phyloP scores from a whole-genome alignment of 2,329 filamentous ascomycete species.

The Stachybotrys chlorohalonatus region DNA sequence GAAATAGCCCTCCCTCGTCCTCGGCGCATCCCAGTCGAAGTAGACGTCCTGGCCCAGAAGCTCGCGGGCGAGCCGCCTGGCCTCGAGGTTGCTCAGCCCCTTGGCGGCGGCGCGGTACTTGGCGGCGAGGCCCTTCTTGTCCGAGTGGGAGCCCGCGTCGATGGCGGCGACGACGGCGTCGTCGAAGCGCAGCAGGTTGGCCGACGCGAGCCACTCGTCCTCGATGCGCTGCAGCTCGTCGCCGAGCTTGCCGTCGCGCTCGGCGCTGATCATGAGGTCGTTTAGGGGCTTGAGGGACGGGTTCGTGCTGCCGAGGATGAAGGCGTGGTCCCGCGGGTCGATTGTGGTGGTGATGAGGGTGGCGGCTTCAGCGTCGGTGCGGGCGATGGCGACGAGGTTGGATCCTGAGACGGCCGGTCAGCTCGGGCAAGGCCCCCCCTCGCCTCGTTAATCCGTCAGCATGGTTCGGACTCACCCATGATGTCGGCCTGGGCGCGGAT shows the following conservation, averaged over 20 bases:
- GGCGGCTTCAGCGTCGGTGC: slow-evolving; percentile 94
- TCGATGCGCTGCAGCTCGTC: slow-evolving; percentile 81
- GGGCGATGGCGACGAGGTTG: slow-evolving; percentile 83
- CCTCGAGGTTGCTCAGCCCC: slow-evolving; percentile 80
- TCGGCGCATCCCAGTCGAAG: slow-evolving; percentile 93
- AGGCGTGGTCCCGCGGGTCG: slow-evolving; percentile 88
- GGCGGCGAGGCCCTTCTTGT: slow-evolving; percentile 60
- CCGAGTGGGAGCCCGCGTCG: slow-evolving; percentile 53
- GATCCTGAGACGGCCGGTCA: slow-evolving; percentile 39
- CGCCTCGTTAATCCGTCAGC: background rate
- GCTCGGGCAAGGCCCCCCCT: background rate
- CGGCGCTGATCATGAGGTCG: slow-evolving; percentile 84
- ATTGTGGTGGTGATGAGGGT: slow-evolving; percentile 96
- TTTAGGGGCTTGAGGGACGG: slow-evolving; percentile 72
- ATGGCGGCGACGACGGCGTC: slow-evolving; percentile 82
- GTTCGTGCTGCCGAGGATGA: slow-evolving; percentile 87
- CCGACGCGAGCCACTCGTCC: slow-evolving; percentile 74
- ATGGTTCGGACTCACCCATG: slow-evolving; percentile 56
- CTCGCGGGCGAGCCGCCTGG: slow-evolving; percentile 67
- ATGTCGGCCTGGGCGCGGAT: slow-evolving; percentile 98
- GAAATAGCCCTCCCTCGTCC: slow-evolving; percentile 94
- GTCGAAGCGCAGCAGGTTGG: slow-evolving; percentile 78
- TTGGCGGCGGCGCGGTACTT: slow-evolving; percentile 60
- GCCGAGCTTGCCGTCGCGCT: slow-evolving; percentile 72
- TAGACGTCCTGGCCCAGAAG: slow-evolving; percentile 72